phyloP scores from a whole-genome alignment of 2,329 filamentous ascomycete genomes.

The Chrysoporthe puriensis region DNA sequence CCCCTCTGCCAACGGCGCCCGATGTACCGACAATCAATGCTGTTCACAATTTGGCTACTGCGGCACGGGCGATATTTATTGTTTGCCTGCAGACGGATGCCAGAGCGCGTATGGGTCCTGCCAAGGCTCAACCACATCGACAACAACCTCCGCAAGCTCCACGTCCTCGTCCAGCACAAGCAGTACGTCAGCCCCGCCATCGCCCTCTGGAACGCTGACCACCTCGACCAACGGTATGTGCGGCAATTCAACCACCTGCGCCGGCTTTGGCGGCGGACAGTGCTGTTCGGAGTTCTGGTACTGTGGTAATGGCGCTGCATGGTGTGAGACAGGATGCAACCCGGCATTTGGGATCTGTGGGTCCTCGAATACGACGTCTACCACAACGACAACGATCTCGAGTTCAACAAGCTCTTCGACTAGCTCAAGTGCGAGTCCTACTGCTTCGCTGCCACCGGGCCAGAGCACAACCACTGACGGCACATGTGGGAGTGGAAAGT shows the following conservation, averaged over 20 bases:
- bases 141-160: slow-evolving; percentile 1
- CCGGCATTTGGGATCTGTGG: slow-evolving; percentile 6
- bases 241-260: slow-evolving; percentile 14
- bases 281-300: slow-evolving; percentile 16
- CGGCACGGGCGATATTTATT: slow-evolving; percentile 13
- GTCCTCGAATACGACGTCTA: slow-evolving; percentile 3
- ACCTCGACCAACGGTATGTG: slow-evolving; percentile 16
- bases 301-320: slow-evolving; percentile 6
- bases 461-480: slow-evolving; percentile 17
- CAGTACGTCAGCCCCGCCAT: neutral
- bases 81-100: slow-evolving; percentile 8
- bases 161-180: neutral
- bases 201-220: neutral
- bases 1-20: slow-evolving; percentile 17
- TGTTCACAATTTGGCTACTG: slow-evolving; percentile 23
- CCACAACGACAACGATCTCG: neutral
- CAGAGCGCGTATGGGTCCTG: slow-evolving; percentile 9
- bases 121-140: slow-evolving; percentile 1
- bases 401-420: slow-evolving; percentile 7
- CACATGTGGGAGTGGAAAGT: slow-evolving; percentile 17
- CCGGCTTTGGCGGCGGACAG: neutral
- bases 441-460: slow-evolving; percentile 6
- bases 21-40: slow-evolving; percentile 21
- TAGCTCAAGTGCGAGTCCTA: slow-evolving; percentile 12
- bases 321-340: slow-evolving; percentile 10